Evolutionary conservation across 768 basidiomycete genomes (phyloP).

Genomic region (Nidularia pulvinata): DNA sequence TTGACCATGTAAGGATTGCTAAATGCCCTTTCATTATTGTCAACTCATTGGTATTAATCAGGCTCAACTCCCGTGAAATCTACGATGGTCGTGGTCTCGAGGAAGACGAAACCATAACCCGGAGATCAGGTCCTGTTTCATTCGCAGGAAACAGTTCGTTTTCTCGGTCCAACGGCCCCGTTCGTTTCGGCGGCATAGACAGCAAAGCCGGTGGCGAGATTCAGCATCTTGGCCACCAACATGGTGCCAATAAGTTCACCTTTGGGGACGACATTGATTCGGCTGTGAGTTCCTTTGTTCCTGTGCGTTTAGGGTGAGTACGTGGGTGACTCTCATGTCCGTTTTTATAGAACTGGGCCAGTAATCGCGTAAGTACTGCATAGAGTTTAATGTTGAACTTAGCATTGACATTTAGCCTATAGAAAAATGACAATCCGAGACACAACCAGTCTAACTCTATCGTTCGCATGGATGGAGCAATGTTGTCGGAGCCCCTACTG

Average conservation of each 20-base stretch:
- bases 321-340: not conserved
- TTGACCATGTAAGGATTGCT: slow-evolving; percentile 10
- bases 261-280: not conserved
- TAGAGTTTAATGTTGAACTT: not conserved
- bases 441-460: not conserved
- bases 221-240: not conserved
- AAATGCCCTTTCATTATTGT: not conserved
- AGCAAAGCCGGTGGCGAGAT: not conserved
- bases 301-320: not conserved
- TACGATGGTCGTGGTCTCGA: slow-evolving; percentile 11
- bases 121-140: not conserved
- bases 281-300: not conserved
- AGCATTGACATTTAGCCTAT: not conserved
- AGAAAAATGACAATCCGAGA: not conserved
- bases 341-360: not conserved
- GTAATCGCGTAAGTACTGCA: not conserved
- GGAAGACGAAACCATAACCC: slow-evolving; percentile 8
- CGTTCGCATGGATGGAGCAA: not conserved
- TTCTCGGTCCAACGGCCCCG: slow-evolving; percentile 1
- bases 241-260: not conserved
- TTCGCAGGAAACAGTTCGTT: not conserved
- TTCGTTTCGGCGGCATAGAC: slow-evolving; percentile 8
- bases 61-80: slow-evolving; percentile 17
- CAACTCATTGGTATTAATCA: not conserved
- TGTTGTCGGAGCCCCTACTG: no score